A percentile compares a stretch with the other conserved stretches of the same genome.
Conservation (phyloP, 106 monocot species). For the Dioscorea zingiberensis region DNA sequence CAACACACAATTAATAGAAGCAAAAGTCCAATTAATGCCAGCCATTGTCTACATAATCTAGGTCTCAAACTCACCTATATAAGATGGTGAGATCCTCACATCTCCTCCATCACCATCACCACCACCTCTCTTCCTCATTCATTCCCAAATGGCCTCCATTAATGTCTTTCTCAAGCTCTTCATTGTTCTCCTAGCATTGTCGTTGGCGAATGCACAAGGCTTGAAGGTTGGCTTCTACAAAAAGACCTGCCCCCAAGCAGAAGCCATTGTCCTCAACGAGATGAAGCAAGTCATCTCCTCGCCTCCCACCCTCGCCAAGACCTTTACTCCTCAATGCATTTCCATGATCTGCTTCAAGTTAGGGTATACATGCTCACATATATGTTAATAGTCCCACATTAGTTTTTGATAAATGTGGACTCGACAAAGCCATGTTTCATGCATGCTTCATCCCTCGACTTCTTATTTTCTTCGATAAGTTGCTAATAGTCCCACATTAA, state of each 20-base stretch:
- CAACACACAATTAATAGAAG: too few species aligned
- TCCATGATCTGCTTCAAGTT: constrained; percentile 72
- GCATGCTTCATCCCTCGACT: too few species aligned
- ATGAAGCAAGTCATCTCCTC: constrained; percentile 17
- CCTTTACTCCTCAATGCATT: constrained; percentile 45
- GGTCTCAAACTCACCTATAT: background rate
- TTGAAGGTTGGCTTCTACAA: constrained; percentile 43
- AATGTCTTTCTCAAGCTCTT: constrained; percentile 4
- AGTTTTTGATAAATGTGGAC: too few species aligned
- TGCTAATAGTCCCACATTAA: too few species aligned
- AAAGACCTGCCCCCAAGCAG: constrained; percentile 38
- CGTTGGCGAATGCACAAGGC: background rate
- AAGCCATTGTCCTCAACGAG: constrained; percentile 33
- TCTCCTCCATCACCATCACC: background rate
- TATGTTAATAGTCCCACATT: too few species aligned
- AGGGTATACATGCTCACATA: too few species aligned
- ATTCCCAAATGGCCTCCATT: background rate
- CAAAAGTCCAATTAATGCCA: background rate
- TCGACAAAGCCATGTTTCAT: too few species aligned
- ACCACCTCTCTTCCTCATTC: background rate
- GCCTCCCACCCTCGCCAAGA: constrained; percentile 25
- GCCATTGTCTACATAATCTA: background rate
- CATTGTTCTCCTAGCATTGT: background rate
- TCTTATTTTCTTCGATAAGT: too few species aligned
- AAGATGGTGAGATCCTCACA: background rate